phyloP scores from a whole-genome alignment of 192 early-diverging fungal species.

The Backusella westeae region DNA sequence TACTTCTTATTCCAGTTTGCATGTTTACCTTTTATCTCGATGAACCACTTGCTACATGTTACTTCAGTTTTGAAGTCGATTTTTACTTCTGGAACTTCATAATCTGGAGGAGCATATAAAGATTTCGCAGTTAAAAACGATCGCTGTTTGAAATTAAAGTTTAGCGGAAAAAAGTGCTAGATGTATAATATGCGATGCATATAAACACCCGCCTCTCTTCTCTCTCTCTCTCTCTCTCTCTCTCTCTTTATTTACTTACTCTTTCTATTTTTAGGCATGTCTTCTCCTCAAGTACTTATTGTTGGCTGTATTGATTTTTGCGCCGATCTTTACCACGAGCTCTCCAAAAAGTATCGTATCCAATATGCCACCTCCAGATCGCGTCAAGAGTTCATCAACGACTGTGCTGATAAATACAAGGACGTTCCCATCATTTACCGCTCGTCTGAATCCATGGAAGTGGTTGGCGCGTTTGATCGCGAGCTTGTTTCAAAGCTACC shows the following conservation, averaged over 20 bases:
- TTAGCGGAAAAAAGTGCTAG: neutral
- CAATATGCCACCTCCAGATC: constrained; percentile 25
- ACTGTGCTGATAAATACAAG: constrained; percentile 29
- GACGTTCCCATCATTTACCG: constrained; percentile 23
- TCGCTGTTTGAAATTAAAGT: neutral
- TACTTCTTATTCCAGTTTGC: no score
- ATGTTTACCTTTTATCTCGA: no score
- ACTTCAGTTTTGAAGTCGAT: no score
- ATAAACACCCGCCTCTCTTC: neutral
- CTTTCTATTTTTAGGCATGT: neutral
- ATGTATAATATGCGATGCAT: neutral
- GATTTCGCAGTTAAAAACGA: no score
- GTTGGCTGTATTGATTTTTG: constrained; percentile 32
- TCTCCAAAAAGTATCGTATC: constrained; percentile 19
- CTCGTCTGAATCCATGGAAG: constrained; percentile 14
- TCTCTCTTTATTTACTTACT: neutral
- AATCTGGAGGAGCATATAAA: no score
- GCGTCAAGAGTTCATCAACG: constrained; percentile 31
- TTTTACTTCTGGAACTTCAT: no score
- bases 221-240: neutral
- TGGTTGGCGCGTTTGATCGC: constrained; percentile 37
- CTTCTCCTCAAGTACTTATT: constrained; percentile 18
- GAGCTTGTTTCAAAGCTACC: constrained; percentile 35
- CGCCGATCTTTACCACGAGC: constrained; percentile 8
- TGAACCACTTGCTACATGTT: no score